Base-by-base conservation (phyloP, 1,284 basidiomycete genomes). In the Wolfiporia cocos region DNA sequence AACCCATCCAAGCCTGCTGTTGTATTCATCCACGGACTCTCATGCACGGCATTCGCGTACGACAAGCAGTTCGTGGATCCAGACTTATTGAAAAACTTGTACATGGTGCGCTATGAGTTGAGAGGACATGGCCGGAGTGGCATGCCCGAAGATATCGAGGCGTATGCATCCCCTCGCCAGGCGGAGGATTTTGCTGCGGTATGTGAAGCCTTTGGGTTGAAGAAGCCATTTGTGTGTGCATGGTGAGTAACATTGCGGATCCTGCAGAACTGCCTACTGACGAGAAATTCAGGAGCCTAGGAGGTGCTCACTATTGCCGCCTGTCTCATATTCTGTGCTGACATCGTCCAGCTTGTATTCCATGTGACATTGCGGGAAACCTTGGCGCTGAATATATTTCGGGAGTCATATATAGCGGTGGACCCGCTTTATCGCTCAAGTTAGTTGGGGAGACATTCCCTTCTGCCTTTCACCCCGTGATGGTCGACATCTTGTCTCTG, bases 21-120 rank as follows among this genome's bases (percentile, higher is more conserved):
- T 26, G 59, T 72, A 30, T 67, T 71, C 51, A 61, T 71, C 21
- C 69, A 69, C 48, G 70, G 67, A 5, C 60, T 67, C 41, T 57
- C 60, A 7, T 53, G 65, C 45, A 63, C 59, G 39, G 53, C 58
- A 15, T 50, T 61, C 19, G 64, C 57, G 5, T 71, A 66, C 48
- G 63, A 70, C 45, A 53, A 52, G 34, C 61, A 68, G 39, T 68
- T 71, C 43, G 42, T 46, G 15, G 65, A 70, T 47, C 39, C 52
- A 5, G 44, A 41, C 11, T 58, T 65, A 53, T 49, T 54, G 14
- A 49, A 54, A 40, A 52, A 55, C 34, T 51, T 61, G 34, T 65
- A 67, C 47, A 50, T 70, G 38, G 55, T 67, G 22, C 46, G 59
- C 24, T 66, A 65, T 46, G 64, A 65, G 45, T 51, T 49, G 53